These are phyloP conservation scores for Hymenoscyphus scutula DNA, from an alignment of 2,329 filamentous ascomycete species.

Conservation along the genomic window DNA sequence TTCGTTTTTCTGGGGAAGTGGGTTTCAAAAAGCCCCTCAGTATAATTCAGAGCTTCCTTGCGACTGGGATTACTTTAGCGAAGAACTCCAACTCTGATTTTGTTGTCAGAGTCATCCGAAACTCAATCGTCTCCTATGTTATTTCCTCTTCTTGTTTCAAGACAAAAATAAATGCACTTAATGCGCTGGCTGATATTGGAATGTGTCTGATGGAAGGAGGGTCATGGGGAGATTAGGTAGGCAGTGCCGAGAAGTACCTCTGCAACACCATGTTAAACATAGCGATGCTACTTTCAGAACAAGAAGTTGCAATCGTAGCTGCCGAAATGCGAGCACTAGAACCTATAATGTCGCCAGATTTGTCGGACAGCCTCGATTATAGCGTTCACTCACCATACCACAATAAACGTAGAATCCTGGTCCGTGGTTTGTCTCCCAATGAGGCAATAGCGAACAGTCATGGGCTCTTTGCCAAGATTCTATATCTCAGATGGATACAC, in stretches of 20 bases:
- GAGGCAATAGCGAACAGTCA: neutral
- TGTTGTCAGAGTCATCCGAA: slow-evolving; percentile 16
- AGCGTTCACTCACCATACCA: neutral
- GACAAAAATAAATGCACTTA: slow-evolving; percentile 21
- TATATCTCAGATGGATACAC: slow-evolving; percentile 10
- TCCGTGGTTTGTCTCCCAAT: neutral
- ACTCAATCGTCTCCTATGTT: slow-evolving; percentile 14
- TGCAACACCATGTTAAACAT: slow-evolving; percentile 11
- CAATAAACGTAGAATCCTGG: neutral
- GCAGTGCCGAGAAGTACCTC: neutral
- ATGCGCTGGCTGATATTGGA: slow-evolving; percentile 16
- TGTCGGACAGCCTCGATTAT: neutral
- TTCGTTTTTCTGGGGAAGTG: slow-evolving; percentile 8
- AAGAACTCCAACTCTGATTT: neutral
- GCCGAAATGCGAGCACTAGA: slow-evolving; percentile 5
- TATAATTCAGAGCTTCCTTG: neutral
- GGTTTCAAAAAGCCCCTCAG: slow-evolving; percentile 10
- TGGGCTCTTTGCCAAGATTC: slow-evolving; percentile 11
- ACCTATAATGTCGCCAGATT: slow-evolving; percentile 7
- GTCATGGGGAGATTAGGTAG: neutral
- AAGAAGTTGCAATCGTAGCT: slow-evolving; percentile 11
- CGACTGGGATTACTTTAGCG: neutral
- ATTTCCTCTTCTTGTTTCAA: slow-evolving; percentile 13
- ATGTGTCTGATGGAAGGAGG: slow-evolving; percentile 6
- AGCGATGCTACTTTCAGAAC: slow-evolving; percentile 4